Base-by-base conservation (phyloP, 2,329 filamentous ascomycete species). In the Shiraia sp. region DNA sequence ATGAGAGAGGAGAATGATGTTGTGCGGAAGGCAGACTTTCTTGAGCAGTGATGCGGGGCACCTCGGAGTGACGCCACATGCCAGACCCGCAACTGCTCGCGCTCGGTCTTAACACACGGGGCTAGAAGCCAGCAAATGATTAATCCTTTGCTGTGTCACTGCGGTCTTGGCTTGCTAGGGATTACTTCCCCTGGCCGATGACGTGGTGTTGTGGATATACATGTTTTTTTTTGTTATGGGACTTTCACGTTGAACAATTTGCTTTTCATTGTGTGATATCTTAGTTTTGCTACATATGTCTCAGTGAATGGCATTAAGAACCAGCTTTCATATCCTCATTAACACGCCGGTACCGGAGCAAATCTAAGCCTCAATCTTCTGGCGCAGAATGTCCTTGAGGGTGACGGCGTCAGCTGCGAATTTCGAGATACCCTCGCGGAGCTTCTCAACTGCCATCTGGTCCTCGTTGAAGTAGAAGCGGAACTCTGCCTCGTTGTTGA, bases 391-490 rank as follows among this genome's bases (percentile, higher is more conserved):
- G 54, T 83, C 81, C 87, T 97, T 97, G 64, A 99, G 85, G 47
- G 90, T 95, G 57, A 91, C 78, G 59, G 93, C 91, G 69, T 99
- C 93, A 61, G 93, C 93, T 45, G 93, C 92, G 69, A 99, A 99
- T 80, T 96, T 96, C 81, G 89, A 95, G 81, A 99, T 99, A 76
- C 93, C 93, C 79, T 99, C 93, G 51, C 91, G 88, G 63, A 99
- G 85, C 87, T 99, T 99, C 86, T 97, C 91, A 58, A 95, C 90
- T 53, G 89, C 93, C 93, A 99, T 99, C 74, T 92, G 87, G 69
- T 99, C 90, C 82, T 99, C 93, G 82, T 99, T 99, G 85, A 99
- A 96, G 77, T 91, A 88, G 80, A 96, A 99, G 73, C 93, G 90
- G 91, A 97, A 99, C 35, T 75, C 68, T 39, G 90, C 66, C 83